Percentiles rank a stretch among this genome's conserved stretches.
Evolutionary conservation across 176 grass and related monocot species (phyloP).

Genomic region (Oropetium thomaeum): DNA sequence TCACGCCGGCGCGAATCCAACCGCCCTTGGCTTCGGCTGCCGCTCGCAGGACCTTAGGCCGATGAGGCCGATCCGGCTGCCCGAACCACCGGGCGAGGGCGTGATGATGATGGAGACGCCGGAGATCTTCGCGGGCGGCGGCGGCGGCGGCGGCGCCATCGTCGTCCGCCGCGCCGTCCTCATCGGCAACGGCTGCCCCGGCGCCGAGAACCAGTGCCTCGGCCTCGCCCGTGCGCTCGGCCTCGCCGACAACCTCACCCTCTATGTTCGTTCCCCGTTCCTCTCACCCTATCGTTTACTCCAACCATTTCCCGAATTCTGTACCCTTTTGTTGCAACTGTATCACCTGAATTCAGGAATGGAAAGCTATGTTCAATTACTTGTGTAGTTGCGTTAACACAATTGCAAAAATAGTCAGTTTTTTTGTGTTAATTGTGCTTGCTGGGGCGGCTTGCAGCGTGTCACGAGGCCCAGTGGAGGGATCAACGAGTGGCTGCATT

Average conservation of each 20-base stretch:
- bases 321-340: not conserved
- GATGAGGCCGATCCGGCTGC: slow-evolving; percentile 88
- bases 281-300: not conserved
- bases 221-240: slow-evolving; percentile 86
- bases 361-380: not conserved
- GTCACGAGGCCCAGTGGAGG: slow-evolving; percentile 85
- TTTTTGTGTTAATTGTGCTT: slow-evolving; percentile 12
- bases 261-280: slow-evolving; percentile 52
- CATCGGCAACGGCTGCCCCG: slow-evolving; percentile 73
- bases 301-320: slow-evolving; percentile 16
- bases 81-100: slow-evolving; percentile 63
- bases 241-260: slow-evolving; percentile 55
- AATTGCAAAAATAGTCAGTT: not conserved
- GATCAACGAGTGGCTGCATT: slow-evolving; percentile 75
- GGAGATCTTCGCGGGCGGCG: slow-evolving; percentile 69
- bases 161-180: slow-evolving; percentile 74
- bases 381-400: not conserved
- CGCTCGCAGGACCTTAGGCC: slow-evolving; percentile 14
- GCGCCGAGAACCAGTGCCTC: slow-evolving; percentile 86
- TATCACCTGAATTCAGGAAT: not conserved
- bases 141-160: slow-evolving; percentile 38
- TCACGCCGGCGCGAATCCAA: slow-evolving; percentile 10
- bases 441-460: slow-evolving; percentile 40
- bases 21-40: not conserved
- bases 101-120: slow-evolving; percentile 56